A percentile compares a stretch with the other conserved stretches of the same genome.
Evolutionary conservation across 768 basidiomycete species (phyloP).

Genomic region (Sporobolomyces phaffii): DNA sequence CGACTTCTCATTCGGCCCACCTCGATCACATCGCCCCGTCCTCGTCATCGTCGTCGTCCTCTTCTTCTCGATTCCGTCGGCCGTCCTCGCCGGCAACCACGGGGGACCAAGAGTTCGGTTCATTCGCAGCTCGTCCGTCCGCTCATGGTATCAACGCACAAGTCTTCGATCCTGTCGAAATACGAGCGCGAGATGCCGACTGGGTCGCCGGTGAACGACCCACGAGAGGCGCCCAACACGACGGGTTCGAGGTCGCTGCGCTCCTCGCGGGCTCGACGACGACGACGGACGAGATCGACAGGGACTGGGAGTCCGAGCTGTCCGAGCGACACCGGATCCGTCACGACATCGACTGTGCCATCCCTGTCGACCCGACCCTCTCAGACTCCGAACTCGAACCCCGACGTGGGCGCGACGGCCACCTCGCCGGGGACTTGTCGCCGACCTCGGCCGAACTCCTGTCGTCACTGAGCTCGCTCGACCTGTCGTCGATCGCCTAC

Average conservation of each 20-base stretch:
- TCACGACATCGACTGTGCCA: neutral
- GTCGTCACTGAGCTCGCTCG: conserved; percentile 27
- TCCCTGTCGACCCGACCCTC: neutral
- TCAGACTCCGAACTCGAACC: neutral
- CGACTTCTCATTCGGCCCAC: too few species aligned
- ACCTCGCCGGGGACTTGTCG: conserved; percentile 5
- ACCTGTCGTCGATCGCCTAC: conserved; percentile 23
- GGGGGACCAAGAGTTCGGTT: conserved; percentile 1
- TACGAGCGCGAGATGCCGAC: too few species aligned
- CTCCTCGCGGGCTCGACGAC: neutral
- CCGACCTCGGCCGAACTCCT: conserved; percentile 21
- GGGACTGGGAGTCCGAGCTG: conserved; percentile 29
- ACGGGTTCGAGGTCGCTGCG: conserved; percentile 5
- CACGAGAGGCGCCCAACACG: neutral
- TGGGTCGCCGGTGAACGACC: too few species aligned
- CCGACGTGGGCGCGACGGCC: neutral
- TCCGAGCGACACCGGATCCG: neutral
- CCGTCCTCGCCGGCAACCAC: neutral
- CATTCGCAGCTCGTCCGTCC: neutral
- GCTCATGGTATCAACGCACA: too few species aligned
- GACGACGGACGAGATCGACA: conserved; percentile 4
- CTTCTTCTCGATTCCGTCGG: neutral
- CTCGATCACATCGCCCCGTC: too few species aligned
- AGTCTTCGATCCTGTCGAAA: too few species aligned
- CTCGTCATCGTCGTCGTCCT: too few species aligned